Percentiles rank a stretch among this genome's conserved stretches.
These are phyloP conservation scores for Nicotiana benthamiana DNA, from an alignment of 257 asterid genomes.

Conservation along the genomic window DNA sequence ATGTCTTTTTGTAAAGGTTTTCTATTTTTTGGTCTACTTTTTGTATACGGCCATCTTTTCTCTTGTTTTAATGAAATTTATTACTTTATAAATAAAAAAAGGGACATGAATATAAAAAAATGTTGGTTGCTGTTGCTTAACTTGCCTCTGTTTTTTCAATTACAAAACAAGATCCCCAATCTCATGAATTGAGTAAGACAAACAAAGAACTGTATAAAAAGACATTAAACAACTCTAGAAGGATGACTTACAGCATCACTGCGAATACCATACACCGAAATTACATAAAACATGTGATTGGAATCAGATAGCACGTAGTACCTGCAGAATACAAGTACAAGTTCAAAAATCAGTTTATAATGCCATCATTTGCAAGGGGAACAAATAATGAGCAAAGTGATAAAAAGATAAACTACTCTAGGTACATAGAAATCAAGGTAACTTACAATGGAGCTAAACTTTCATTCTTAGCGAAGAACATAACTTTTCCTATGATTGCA, in stretches of 20 bases:
- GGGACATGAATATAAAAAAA: background rate
- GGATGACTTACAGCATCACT: conserved; percentile 57
- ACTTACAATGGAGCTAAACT: conserved; percentile 74
- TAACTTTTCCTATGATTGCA: conserved; percentile 64
- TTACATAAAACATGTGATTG: conserved; percentile 53
- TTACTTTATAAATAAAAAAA: too few species aligned
- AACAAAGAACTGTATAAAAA: background rate
- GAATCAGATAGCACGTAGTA: conserved; percentile 77
- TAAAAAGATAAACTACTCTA: background rate
- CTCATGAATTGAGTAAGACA: background rate
- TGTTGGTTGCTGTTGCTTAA: background rate
- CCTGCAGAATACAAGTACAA: conserved; percentile 30
- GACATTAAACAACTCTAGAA: background rate
- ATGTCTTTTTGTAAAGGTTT: too few species aligned
- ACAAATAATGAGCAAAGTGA: background rate
- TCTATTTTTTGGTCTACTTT: too few species aligned
- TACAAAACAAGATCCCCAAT: background rate
- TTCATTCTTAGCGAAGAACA: conserved; percentile 55
- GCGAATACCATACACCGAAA: conserved; percentile 62
- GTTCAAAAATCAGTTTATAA: background rate
- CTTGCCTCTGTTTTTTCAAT: background rate
- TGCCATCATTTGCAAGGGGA: background rate
- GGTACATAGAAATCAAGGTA: conserved; percentile 4
- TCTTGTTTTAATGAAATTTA: too few species aligned
- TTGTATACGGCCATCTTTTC: too few species aligned